A percentile compares a stretch with the other conserved stretches of the same genome.
phyloP scores from a whole-genome alignment of 257 asterid genomes.

The Fraxinus americana region DNA sequence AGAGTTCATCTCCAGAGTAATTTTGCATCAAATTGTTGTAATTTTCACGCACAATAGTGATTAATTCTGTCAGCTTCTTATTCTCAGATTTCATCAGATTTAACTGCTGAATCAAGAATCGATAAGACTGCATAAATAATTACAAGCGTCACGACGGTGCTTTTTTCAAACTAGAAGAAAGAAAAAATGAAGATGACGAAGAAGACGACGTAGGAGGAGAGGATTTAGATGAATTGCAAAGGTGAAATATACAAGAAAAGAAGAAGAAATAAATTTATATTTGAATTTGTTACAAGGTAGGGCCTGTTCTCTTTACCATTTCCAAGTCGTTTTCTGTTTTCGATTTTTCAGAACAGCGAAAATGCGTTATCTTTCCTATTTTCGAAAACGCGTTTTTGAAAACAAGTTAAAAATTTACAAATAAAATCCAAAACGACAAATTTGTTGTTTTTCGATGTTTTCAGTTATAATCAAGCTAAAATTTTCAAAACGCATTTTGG shows the following conservation, averaged over 20 bases:
- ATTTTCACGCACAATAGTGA: slow-evolving; percentile 37
- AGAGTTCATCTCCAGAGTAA: slow-evolving; percentile 21
- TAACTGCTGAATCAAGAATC: slow-evolving; percentile 42
- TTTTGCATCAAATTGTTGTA: slow-evolving; percentile 40
- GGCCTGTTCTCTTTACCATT: too few species aligned
- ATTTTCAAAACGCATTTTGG: too few species aligned
- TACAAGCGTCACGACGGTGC: neutral
- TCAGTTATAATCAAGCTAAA: too few species aligned
- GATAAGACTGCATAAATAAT: slow-evolving; percentile 35
- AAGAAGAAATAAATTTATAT: neutral
- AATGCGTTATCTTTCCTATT: too few species aligned
- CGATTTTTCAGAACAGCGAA: too few species aligned
- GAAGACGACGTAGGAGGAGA: neutral
- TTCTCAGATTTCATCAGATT: slow-evolving; percentile 51
- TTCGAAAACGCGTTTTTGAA: too few species aligned
- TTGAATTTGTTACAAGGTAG: neutral
- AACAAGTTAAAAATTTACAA: too few species aligned
- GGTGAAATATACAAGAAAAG: neutral
- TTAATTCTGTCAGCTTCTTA: slow-evolving; percentile 53
- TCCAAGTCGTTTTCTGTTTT: too few species aligned
- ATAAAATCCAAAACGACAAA: too few species aligned
- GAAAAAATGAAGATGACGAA: too few species aligned
- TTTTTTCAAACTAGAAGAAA: neutral
- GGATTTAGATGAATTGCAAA: neutral
- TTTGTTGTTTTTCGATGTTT: too few species aligned